These are phyloP conservation scores for Curvularia hawaiiensis DNA, from an alignment of 2,329 filamentous ascomycete genomes.

Conservation along the genomic window DNA sequence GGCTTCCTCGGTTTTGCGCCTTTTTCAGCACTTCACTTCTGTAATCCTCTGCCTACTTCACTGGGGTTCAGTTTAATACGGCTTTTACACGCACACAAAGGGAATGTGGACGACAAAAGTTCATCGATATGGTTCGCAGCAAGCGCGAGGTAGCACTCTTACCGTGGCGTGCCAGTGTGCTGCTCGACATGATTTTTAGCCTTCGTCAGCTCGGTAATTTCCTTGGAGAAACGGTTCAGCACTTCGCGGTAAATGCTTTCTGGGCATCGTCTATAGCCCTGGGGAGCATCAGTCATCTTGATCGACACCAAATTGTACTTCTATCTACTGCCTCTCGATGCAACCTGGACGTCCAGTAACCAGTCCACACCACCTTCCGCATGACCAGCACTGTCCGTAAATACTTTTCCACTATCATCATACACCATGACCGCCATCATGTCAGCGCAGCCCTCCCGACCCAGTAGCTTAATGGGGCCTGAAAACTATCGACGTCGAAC, in stretches of 20 bases:
- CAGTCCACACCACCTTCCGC: conserved; percentile 44
- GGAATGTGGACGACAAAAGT: conserved; percentile 49
- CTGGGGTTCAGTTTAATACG: conserved; percentile 47
- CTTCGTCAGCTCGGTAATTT: conserved; percentile 49
- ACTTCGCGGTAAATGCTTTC: conserved; percentile 45
- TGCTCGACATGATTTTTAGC: conserved; percentile 42
- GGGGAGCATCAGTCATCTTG: conserved; percentile 45
- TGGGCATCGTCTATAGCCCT: conserved; percentile 42
- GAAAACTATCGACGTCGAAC: conserved; percentile 31
- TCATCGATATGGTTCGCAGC: conserved; percentile 45
- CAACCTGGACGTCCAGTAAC: conserved; percentile 45
- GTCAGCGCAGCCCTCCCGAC: conserved; percentile 36
- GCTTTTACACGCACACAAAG: conserved; percentile 39
- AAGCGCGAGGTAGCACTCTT: conserved; percentile 40
- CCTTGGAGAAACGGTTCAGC: conserved; percentile 49
- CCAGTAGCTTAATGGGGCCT: conserved; percentile 30
- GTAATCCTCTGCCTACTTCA: conserved; percentile 44
- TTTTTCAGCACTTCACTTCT: conserved; percentile 39
- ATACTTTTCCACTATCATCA: conserved; percentile 38
- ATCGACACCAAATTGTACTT: conserved; percentile 52
- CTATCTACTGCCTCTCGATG: conserved; percentile 48
- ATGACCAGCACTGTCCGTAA: conserved; percentile 42
- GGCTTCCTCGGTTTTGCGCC: conserved; percentile 34
- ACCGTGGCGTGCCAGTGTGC: conserved; percentile 42
- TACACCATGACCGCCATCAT: conserved; percentile 37